These are phyloP conservation scores for Rhizopogon salebrosus DNA, from an alignment of 768 basidiomycete genomes.

Conservation along the genomic window DNA sequence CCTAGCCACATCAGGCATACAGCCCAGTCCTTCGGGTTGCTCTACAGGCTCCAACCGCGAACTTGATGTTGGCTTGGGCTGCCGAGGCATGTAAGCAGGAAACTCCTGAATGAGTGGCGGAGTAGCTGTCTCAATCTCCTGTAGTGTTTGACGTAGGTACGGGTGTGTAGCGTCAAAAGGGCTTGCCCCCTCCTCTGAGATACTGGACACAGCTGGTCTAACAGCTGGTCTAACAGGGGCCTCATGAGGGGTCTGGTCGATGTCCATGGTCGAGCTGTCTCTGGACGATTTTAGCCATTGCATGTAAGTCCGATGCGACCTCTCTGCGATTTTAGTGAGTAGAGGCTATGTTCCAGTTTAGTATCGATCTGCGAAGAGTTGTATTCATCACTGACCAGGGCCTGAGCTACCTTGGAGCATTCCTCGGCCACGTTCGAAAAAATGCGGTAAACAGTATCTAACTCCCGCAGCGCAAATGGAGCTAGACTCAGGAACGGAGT, in stretches of 20 bases:
- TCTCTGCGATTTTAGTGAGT: conserved; percentile 50
- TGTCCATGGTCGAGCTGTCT: conserved; percentile 19
- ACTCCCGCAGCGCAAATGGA: conserved; percentile 52
- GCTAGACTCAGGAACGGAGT: conserved; percentile 55
- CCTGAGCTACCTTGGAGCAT: conserved; percentile 56
- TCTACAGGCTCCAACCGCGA: conserved; percentile 12
- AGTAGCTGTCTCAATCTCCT: conserved; percentile 17
- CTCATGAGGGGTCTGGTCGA: conserved; percentile 13
- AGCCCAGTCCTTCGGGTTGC: conserved; percentile 13
- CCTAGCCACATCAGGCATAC: conserved; percentile 23
- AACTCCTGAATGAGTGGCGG: conserved; percentile 16
- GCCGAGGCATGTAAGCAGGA: conserved; percentile 19
- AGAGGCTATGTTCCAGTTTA: conserved; percentile 36
- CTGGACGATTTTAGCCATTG: conserved; percentile 30
- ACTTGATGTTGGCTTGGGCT: conserved; percentile 6
- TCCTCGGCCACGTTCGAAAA: conserved; percentile 54
- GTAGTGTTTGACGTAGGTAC: conserved; percentile 19
- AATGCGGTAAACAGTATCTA: conserved; percentile 53
- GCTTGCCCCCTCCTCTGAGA: neutral
- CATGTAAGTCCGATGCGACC: conserved; percentile 41
- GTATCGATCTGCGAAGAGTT: neutral
- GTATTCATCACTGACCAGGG: conserved; percentile 38
- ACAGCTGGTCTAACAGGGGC: neutral
- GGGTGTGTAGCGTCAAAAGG: conserved; percentile 20
- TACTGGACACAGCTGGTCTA: neutral